Conservation (phyloP, 192 early-diverging fungal species). For the Backusella sp. region DNA sequence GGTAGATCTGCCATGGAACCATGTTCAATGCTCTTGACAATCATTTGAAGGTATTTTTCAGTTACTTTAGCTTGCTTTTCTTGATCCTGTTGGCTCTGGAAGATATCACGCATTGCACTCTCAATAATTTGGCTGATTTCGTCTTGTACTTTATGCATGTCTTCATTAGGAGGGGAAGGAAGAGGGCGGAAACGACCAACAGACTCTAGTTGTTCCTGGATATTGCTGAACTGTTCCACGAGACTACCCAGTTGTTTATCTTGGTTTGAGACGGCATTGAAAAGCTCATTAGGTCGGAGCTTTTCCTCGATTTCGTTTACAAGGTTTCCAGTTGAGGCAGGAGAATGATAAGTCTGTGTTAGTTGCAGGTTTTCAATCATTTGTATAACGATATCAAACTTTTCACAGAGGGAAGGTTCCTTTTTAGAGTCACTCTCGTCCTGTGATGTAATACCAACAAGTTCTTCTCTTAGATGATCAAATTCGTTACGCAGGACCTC, state of each 20-base stretch:
- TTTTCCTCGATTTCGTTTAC: not conserved
- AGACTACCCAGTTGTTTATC: not conserved
- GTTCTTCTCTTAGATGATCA: constrained; percentile 12
- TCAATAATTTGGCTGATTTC: not conserved
- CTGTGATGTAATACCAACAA: constrained; percentile 11
- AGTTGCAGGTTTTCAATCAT: constrained; percentile 27
- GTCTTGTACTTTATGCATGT: not conserved
- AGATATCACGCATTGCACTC: constrained; percentile 9
- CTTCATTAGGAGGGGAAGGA: not conserved
- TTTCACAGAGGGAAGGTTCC: constrained; percentile 14
- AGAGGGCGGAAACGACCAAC: not conserved
- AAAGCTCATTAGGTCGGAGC: not conserved
- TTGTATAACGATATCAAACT: constrained; percentile 28
- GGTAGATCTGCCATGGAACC: constrained; percentile 27
- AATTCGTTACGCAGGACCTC: constrained; percentile 16
- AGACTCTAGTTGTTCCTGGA: not conserved
- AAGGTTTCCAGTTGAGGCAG: not conserved
- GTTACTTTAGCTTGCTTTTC: constrained; percentile 25
- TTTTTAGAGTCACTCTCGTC: constrained; percentile 3
- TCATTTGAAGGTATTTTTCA: constrained; percentile 29
- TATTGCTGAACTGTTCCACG: not conserved
- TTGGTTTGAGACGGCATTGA: not conserved
- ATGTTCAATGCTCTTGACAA: constrained; percentile 22
- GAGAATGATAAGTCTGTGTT: constrained; percentile 5
- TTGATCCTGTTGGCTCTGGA: constrained; percentile 8